These are phyloP conservation scores for Cordyceps farinosa DNA, from an alignment of 2,329 filamentous ascomycete species.

Conservation along the genomic window DNA sequence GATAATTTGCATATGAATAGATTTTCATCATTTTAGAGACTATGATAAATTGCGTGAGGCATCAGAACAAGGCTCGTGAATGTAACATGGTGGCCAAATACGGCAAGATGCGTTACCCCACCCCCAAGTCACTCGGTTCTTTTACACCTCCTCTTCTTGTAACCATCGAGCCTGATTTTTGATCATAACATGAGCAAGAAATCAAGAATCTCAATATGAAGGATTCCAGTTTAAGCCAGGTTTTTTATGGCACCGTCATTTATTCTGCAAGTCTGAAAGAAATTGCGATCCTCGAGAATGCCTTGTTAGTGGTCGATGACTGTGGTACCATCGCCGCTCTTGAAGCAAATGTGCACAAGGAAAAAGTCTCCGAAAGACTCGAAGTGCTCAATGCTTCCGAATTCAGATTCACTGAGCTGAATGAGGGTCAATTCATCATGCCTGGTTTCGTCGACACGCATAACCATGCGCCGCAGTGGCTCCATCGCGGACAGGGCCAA, in stretches of 20 bases:
- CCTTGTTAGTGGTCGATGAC: constrained; percentile 31
- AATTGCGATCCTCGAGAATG: constrained; percentile 37
- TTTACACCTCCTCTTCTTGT: neutral
- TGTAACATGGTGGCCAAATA: neutral
- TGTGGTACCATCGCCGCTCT: constrained; percentile 27
- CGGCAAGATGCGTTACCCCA: constrained; percentile 7
- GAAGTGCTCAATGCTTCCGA: constrained; percentile 12
- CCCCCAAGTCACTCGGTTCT: neutral
- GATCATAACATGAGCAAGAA: neutral
- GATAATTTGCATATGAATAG: neutral
- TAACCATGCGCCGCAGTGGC: constrained; percentile 61
- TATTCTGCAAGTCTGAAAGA: constrained; percentile 34
- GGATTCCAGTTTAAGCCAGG: neutral
- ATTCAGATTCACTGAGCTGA: constrained; percentile 26
- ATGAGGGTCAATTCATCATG: constrained; percentile 49
- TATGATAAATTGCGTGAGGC: no score
- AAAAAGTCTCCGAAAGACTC: constrained; percentile 21
- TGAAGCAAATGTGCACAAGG: constrained; percentile 18
- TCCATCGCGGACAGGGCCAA: constrained; percentile 46
- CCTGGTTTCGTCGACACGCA: constrained; percentile 65
- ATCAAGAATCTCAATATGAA: neutral
- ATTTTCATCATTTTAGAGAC: neutral
- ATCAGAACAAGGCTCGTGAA: neutral
- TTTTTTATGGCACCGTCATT: constrained; percentile 23
- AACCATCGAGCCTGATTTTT: neutral